Evolutionary conservation across 306 rosid species (phyloP).

Genomic region (Casuarina glauca): DNA sequence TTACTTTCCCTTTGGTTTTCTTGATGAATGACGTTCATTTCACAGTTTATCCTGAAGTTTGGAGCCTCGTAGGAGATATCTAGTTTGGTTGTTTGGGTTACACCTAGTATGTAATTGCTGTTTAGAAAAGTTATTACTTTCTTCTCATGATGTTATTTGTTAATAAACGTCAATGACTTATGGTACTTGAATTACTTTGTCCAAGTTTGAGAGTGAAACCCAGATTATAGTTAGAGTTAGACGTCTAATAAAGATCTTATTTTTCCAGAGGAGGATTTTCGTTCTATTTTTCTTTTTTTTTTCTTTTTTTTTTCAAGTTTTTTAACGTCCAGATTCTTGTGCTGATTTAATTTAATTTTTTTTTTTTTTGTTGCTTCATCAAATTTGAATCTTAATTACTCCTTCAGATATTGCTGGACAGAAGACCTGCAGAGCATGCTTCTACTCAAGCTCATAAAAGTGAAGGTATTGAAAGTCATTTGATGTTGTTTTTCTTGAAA

Average conservation of each 20-base stretch:
- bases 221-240: neutral
- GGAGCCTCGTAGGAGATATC: neutral
- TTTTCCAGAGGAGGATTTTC: neutral
- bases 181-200: neutral
- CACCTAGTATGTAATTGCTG: neutral
- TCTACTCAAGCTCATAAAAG: slow-evolving; percentile 33
- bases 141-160: neutral
- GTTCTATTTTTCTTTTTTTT: too few relatives aligned
- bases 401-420: slow-evolving; percentile 65
- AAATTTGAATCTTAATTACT: slow-evolving; percentile 10
- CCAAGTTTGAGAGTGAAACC: neutral
- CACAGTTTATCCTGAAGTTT: neutral
- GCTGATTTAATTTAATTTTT: neutral
- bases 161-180: neutral
- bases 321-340: neutral
- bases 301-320: too few relatives aligned
- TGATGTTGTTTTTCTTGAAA: neutral
- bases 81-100: neutral
- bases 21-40: slow-evolving; percentile 8
- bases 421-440: slow-evolving; percentile 51
- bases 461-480: slow-evolving; percentile 38
- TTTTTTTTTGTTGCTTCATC: neutral
- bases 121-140: neutral
- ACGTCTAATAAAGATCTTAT: too few relatives aligned
- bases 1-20: slow-evolving; percentile 1